Evolutionary conservation across 2,329 filamentous ascomycete species (phyloP), one percentile per base, ranked within the genome.

Genomic region (Colletotrichum truncatum): DNA sequence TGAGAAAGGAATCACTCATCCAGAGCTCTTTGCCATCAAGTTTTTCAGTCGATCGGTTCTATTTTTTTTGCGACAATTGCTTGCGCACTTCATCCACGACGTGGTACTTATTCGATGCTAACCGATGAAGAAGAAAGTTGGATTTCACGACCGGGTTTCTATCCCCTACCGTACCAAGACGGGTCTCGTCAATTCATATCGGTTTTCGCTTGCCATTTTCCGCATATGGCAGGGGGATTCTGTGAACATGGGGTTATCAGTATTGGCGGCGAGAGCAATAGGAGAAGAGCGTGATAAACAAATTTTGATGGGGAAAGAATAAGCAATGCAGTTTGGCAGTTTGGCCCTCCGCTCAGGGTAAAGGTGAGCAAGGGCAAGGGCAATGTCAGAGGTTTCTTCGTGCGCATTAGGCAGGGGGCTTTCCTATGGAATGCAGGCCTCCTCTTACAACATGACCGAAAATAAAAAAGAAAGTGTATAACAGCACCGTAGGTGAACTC

Each of bases 381-480:
- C n/a, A n/a, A n/a, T n/a, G n/a, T n/a, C 32, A 34, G 28, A 34
- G 21, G 41, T 39, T 49, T 38, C 18, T 41, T 63, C 18, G 14
- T 43, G 23, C 21, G 36, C 21, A 25, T 61, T 21, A n/a, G 56
- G 36, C 38, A 39, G 36, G 23, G 30, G 32, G 36, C 26, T 46
- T 56, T 32, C 48, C 23, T 23, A 49, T 43, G 56, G 39, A 60
- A 61, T 41, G 56, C 39, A n/a, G 53, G 23, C 25, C 48, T 52
- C 55, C 25, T 38, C 38, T 52, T 18, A 60, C 39, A 21, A 48
- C 55, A 26, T 28, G 11, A 48, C 26, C n/a, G n/a, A 14, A 30
- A 32, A 43, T 6, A 36, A 12, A 26, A 18, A 16, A 32, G 39
- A 55, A 64, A 34, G 56, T 64, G 62, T 54, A 65, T 41, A 65